Percentiles rank a stretch among this genome's conserved stretches.
Conservation (phyloP, 441 rosid genomes). For the Oxalis stricta region DNA sequence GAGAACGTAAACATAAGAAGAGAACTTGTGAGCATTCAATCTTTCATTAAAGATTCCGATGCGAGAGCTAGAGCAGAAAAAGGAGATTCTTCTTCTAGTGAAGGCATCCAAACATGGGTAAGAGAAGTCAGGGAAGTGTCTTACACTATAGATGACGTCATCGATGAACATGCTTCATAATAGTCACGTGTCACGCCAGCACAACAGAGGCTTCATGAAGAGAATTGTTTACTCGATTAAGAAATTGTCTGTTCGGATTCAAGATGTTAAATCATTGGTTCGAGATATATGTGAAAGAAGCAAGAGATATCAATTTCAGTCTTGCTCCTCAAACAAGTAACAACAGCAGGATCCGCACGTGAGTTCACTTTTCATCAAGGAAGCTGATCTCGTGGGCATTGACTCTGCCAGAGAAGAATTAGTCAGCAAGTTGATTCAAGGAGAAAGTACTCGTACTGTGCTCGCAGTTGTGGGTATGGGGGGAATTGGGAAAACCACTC, state of each 20-base stretch:
- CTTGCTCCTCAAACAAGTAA: not conserved
- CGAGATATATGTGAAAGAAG: not conserved
- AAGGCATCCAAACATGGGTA: constrained; percentile 1
- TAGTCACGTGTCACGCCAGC: not conserved
- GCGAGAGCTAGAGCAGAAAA: constrained; percentile 1
- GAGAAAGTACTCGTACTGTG: not conserved
- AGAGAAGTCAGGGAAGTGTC: constrained; percentile 8
- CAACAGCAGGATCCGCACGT: not conserved
- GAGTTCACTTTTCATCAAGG: not conserved
- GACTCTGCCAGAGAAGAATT: not conserved
- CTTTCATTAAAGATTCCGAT: constrained; percentile 8
- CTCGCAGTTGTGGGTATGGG: not conserved
- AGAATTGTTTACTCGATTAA: not conserved
- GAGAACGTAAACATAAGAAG: not conserved
- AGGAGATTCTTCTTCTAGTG: not conserved
- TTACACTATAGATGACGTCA: constrained; percentile 10
- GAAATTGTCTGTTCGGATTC: not conserved
- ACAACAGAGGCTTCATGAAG: not conserved
- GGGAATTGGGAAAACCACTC: not conserved
- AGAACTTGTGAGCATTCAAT: not conserved
- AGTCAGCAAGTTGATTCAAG: not conserved
- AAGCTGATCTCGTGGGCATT: not conserved
- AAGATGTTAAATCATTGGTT: not conserved
- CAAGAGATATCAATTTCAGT: not conserved
- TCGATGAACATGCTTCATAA: constrained; percentile 8